Base-by-base conservation (phyloP, 148 eudicot species). In the Rhododendron molle region DNA sequence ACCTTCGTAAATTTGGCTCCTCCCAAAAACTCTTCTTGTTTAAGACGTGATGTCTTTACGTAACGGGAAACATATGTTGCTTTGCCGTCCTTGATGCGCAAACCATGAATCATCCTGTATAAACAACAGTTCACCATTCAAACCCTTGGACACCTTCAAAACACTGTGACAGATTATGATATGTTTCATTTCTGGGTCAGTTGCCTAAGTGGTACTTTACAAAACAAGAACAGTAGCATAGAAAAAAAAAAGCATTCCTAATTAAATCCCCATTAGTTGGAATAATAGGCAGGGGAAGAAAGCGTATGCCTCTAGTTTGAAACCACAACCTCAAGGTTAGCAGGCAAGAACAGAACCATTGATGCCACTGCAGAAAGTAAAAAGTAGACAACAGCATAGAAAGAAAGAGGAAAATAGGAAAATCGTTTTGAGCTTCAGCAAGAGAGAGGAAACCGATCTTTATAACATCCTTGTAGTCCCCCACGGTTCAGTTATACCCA, bases 41-140 rank as follows among this genome's bases (percentile, higher is more conserved):
- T 91, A 62, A 95, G 90, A 62, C 93, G 93, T 28, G 99, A 97
- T 65, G 99, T 97, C 88, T 81, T 89, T 32, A 97, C 96, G 87
- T 92, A 97, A 80, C 98, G 99, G 40, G 99, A 97, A 84, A 97
- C 98, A 88, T 94, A 97, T 49, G 99, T 91, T 69, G 98, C 99
- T 91, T 94, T 94, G 83, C 99, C 99, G 86, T 94, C 95, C 91
- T 97, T 95, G 81, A 97, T 94, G 82, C 91, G 96, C 88, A 97
- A 44, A 54, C 98, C 98, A 89, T 97, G 99, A 85, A 97, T 91
- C 99, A 95, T 97, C 69, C 98, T 94, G 86, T 74, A 80, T 52
- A 77, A 50, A 4, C 36, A 85, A 77, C 56, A 52, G 49, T 40
- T 21, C n/a, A 52, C 4, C 49, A 50, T 12, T 74, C 36, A 86